A percentile compares a stretch with the other conserved stretches of the same genome.
Evolutionary conservation across 2,329 filamentous ascomycete species (phyloP).

Genomic region (Dothidotthia symphoricarpi): DNA sequence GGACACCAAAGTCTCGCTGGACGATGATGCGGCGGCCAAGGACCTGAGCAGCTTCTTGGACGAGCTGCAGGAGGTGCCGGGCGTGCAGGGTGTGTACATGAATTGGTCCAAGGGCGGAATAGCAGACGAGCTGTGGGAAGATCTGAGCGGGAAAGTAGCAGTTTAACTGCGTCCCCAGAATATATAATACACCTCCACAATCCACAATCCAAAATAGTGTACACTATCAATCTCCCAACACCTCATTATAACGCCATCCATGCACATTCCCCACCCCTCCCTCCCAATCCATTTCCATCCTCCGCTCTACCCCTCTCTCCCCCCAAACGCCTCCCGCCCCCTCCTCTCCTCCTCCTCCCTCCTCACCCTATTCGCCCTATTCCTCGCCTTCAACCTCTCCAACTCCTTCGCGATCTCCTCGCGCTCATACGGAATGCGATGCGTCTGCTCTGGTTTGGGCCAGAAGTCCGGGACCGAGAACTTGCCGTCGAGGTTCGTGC

Average conservation of each 20-base stretch:
- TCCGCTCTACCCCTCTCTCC: conserved; percentile 14
- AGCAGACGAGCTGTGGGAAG: conserved; percentile 41
- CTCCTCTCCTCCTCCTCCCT: conserved; percentile 45
- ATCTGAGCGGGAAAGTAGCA: conserved; percentile 39
- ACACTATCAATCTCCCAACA: neutral
- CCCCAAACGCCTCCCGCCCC: conserved; percentile 16
- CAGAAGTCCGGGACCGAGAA: conserved; percentile 92
- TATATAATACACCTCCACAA: conserved; percentile 33
- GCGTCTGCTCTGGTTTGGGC: conserved; percentile 76
- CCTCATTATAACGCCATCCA: conserved; percentile 19
- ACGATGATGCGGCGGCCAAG: conserved; percentile 56
- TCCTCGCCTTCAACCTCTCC: conserved; percentile 61
- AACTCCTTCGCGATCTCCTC: conserved; percentile 84
- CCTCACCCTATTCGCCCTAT: conserved; percentile 48
- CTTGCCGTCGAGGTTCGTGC: conserved; percentile 85
- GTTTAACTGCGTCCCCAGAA: conserved; percentile 26
- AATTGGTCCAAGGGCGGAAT: conserved; percentile 55
- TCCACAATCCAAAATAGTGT: conserved; percentile 13
- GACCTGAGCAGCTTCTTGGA: conserved; percentile 61
- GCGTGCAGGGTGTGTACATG: conserved; percentile 76
- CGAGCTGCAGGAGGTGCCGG: conserved; percentile 66
- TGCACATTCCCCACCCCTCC: conserved; percentile 3
- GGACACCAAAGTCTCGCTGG: conserved; percentile 68
- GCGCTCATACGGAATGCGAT: conserved; percentile 71
- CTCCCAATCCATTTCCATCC: neutral